Evolutionary conservation across 257 asterid species (phyloP), one percentile per base, ranked within the genome.

Genomic region (Gynochthodes officinalis): DNA sequence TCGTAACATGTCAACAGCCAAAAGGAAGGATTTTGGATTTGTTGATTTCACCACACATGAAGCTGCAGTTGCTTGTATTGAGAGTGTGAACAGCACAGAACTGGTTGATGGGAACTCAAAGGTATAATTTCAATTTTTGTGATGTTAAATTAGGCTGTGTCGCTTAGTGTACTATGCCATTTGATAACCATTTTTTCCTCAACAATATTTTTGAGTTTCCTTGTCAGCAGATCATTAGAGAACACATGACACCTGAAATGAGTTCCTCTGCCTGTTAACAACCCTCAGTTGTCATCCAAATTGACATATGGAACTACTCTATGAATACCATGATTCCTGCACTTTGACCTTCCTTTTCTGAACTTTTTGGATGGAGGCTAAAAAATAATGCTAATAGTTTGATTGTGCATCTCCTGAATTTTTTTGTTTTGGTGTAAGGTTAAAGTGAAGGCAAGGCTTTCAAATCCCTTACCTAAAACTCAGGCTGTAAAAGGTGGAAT

Each of bases 11-110:
- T 67, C 92, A 44, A 68, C 89, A 6, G 87, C 92, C 54, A 87
- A 82, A 81, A 76, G 92, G 78, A 87, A 85, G 83, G 92, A 87
- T 78, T 87, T 83, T 70, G 92, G 92, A 49, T 87, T 87, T 80
- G 84, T 87, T 74, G 88, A 85, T 77, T 87, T 85, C 70, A 72
- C 46, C 39, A 69, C 88, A 35, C 92, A 87, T 75, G 89, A 83
- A 66, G 88, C 88, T 70, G 89, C 89, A 66, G 87, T 85, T 74
- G 80, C 89, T 40, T 85, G 92, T 53, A 79, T 80, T 72, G 86
- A 83, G 70, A 84, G 83, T 53, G 63, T 87, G 70, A 87, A 85
- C 79, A 76, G 77, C 75, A 78, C 72, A 46, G 89, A 84, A 70
- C 64, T 85, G 71, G 75, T 66, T 76, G 89, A 87, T 78, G 88